phyloP scores from a whole-genome alignment of 176 grass and related monocot species.

The Chrysopogon serrulatus region DNA sequence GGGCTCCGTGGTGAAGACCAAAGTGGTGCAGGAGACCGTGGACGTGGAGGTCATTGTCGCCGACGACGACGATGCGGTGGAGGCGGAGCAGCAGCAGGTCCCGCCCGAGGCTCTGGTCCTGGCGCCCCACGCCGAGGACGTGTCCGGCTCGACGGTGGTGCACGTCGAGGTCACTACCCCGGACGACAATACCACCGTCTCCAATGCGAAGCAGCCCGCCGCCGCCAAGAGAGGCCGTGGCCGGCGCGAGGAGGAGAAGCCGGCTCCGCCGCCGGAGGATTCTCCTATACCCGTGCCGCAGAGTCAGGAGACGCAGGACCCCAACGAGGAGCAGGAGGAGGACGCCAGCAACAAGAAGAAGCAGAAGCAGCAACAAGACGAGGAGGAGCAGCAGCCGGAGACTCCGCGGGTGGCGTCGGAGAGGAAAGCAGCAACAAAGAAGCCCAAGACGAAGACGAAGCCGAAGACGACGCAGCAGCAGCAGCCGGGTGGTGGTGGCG shows the following conservation, averaged over 20 bases:
- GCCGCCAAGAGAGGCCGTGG: background rate
- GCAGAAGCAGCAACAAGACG: background rate
- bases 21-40: conserved; percentile 46
- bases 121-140: background rate
- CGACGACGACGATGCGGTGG: background rate
- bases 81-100: background rate
- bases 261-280: background rate
- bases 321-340: background rate
- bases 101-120: background rate
- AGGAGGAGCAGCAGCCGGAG: background rate
- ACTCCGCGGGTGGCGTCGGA: conserved; percentile 8
- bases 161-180: conserved; percentile 27
- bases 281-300: background rate
- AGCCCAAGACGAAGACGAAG: background rate
- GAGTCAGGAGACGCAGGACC: conserved; percentile 40
- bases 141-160: conserved; percentile 22
- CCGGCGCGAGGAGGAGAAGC: background rate
- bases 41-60: conserved; percentile 35
- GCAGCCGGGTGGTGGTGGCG: background rate
- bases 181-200: background rate
- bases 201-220: background rate
- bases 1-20: conserved; percentile 40
- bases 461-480: background rate
- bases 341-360: background rate
- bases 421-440: background rate